Evolutionary conservation across 139 green algal genomes (phyloP).

Genomic region (Yamagishiella unicocca): DNA sequence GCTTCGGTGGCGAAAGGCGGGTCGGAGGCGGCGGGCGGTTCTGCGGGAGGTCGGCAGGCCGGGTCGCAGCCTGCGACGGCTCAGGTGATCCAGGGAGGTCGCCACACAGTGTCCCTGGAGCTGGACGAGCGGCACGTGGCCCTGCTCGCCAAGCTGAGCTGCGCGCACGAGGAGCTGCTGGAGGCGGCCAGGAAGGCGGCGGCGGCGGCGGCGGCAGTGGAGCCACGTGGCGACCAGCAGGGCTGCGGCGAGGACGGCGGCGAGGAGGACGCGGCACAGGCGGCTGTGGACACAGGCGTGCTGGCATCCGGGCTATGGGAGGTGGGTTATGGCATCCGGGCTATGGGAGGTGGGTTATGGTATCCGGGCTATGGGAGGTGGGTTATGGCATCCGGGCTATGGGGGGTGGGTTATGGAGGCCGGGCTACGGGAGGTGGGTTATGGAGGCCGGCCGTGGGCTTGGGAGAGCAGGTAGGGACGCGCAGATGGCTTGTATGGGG

Average conservation of each 20-base stretch:
- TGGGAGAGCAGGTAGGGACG: too few relatives aligned
- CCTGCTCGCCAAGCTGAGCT: not conserved
- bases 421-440: not conserved
- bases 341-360: constrained; percentile 31
- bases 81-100: not conserved
- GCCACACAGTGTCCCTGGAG: not conserved
- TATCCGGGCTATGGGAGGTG: constrained; percentile 36
- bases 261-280: not conserved
- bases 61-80: not conserved
- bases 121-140: not conserved
- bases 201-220: not conserved
- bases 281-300: not conserved
- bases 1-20: not conserved
- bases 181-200: not conserved
- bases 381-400: constrained; percentile 7
- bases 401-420: constrained; percentile 13
- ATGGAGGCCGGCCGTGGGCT: too few relatives aligned
- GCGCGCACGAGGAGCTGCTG: constrained; percentile 1
- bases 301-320: constrained; percentile 26
- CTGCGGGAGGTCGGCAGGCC: not conserved
- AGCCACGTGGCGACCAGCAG: not conserved
- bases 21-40: too few relatives aligned
- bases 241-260: constrained; percentile 3
- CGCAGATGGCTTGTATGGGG: too few relatives aligned
- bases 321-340: constrained; percentile 15